Evolutionary conservation across 306 rosid species (phyloP), one percentile per base, ranked within the genome.

Genomic region (Prunus mongolica): DNA sequence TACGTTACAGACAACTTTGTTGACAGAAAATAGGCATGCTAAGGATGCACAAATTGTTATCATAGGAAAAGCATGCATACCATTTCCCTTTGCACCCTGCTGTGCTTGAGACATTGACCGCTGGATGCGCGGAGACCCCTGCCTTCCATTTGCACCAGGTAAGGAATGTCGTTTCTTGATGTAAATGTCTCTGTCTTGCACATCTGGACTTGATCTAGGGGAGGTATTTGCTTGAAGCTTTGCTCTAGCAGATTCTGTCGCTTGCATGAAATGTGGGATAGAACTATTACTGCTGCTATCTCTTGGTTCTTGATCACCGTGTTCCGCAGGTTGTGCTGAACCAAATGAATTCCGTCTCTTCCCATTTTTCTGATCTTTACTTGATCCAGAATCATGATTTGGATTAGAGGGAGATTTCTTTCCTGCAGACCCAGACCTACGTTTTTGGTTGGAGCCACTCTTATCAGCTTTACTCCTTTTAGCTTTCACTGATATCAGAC

Each of bases 221-320:
- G 99, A 89, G 70, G 71, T 87, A 61, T 80, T 88, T 24, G 93
- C 89, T 61, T 76, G 85, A 19, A 88, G 32, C 89, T 96, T 96
- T 82, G 99, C 99, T 90, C 83, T 91, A 41, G 98, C 99, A 44
- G 98, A 96, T 85, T 96, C 87, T 19, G 99, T 96, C 54, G 92
- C 98, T 84, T 91, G 98, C 99, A 96, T 96, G 84, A 92, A 96
- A 79, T 49, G 98, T 27, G 99, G 99, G 78, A 92, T 44, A 65
- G 92, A 79, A 78, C n/a, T 85, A 30, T 87, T 91, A 81, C 69
- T 79, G 80, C 75, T 78, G 83, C 91, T 86, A 76, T 88, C 93
- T 78, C 76, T 76, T 47, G 91, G 83, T 75, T 91, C 99, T 78
- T 87, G 89, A 72, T 91, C 97, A 71, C 34, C 27, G 1, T 86